Base-by-base conservation (phyloP, 352 stramenopile genomes). In the Heterotrichella gracilis region DNA sequence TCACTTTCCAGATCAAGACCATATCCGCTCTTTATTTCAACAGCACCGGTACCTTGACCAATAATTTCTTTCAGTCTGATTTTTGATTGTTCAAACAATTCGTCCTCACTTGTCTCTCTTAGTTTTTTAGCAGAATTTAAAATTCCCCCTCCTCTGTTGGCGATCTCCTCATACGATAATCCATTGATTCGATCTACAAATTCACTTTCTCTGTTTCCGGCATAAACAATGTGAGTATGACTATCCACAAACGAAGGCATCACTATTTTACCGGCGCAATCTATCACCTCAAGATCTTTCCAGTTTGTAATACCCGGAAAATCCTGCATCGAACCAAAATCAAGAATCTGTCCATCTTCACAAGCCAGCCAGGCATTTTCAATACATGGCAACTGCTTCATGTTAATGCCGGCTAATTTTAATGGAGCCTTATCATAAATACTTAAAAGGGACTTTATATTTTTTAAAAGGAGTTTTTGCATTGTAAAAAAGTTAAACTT, bases 1-100 rank as follows among this genome's bases (percentile, higher is more conserved):
- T 73, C 70, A 3, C 23, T 69, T 13, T 73, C 63, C n/a, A 73
- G 17, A 24, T 63, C 68, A 0, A 73, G 22, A 4, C 70, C 70
- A 72, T 73, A 73, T 17, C 70, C 70, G 63, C 70, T 73, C 63
- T 73, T 73, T 25, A 73, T 73, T 70, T 73, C 70, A 4, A 73
- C 71, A 3, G 70, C 70, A 19, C 68, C 70, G 22, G 70, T 72
- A n/a, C 70, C 70, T 22, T 70, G 23, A 14, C 25, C 17, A 17
- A 73, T 71, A 13, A 73, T 63, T 68, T 68, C 68, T 14, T 68
- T 67, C 19, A 73, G 19, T 14, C 70, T 25, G 3, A 17, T 53
- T 17, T 20, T 24, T 20, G 68, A 22, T 22, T 73, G 22, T 69
- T 71, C 70, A 13, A 71, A 71, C 69, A 73, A 73, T n/a, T 71